phyloP scores from a whole-genome alignment of 805 yeast species.

The Candida maris region DNA sequence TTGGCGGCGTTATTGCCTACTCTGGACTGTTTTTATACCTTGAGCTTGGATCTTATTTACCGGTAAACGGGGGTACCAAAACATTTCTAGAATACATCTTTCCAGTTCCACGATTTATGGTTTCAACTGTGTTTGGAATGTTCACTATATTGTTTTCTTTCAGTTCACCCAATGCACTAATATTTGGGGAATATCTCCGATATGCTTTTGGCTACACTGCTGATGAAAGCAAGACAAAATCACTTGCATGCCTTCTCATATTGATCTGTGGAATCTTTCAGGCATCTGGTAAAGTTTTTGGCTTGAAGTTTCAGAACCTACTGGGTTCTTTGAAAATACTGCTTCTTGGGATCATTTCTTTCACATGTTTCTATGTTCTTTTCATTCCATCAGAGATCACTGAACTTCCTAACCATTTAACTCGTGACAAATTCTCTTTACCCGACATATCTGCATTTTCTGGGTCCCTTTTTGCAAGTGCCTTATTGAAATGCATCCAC shows the following conservation, averaged over 20 bases:
- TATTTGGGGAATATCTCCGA: slow-evolving; percentile 46
- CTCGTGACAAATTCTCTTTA: slow-evolving; percentile 10
- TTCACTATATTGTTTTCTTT: slow-evolving; percentile 41
- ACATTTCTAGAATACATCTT: slow-evolving; percentile 61
- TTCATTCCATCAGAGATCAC: slow-evolving; percentile 32
- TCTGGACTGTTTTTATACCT: slow-evolving; percentile 57
- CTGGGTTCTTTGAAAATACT: slow-evolving; percentile 42
- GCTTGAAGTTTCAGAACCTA: slow-evolving; percentile 40
- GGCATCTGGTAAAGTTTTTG: slow-evolving; percentile 40
- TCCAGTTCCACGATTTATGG: slow-evolving; percentile 46
- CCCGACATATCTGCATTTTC: slow-evolving; percentile 28
- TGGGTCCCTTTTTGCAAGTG: slow-evolving; percentile 37
- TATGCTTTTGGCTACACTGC: slow-evolving; percentile 36
- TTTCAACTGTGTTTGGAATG: slow-evolving; percentile 38
- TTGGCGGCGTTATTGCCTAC: slow-evolving; percentile 55
- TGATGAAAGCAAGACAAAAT: slow-evolving; percentile 28
- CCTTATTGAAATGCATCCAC: slow-evolving; percentile 43
- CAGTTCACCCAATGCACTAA: slow-evolving; percentile 43
- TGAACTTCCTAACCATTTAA: slow-evolving; percentile 18
- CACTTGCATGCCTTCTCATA: slow-evolving; percentile 16
- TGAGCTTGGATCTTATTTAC: slow-evolving; percentile 64
- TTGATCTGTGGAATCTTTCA: slow-evolving; percentile 29
- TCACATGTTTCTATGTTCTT: slow-evolving; percentile 40
- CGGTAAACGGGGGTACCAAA: slow-evolving; percentile 67
- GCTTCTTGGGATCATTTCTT: slow-evolving; percentile 35